These are phyloP conservation scores for Xylariaceae sp. DNA, from an alignment of 2,329 filamentous ascomycete genomes.

Conservation along the genomic window DNA sequence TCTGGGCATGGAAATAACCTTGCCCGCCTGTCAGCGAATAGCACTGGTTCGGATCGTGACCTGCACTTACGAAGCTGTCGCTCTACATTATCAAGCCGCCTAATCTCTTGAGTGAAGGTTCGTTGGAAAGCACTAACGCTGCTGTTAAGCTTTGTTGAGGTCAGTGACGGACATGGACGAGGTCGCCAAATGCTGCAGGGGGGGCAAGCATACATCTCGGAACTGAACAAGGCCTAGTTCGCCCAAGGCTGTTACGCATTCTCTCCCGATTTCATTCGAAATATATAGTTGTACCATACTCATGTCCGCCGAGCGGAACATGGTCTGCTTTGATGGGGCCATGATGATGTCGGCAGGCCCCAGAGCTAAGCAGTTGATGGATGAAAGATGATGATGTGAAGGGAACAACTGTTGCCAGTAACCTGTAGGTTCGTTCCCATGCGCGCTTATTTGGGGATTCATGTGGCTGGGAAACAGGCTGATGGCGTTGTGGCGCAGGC, in stretches of 20 bases:
- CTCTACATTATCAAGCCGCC: constrained; percentile 95
- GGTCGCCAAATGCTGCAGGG: constrained; percentile 17
- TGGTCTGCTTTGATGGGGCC: constrained; percentile 74
- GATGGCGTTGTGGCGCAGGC: not conserved
- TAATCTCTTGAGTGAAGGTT: constrained; percentile 96
- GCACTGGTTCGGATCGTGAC: constrained; percentile 2
- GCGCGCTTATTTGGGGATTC: constrained; percentile 3
- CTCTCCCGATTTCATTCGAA: constrained; percentile 95
- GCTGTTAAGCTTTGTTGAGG: constrained; percentile 69
- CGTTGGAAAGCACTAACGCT: constrained; percentile 92
- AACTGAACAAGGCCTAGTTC: constrained; percentile 97
- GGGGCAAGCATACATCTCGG: constrained; percentile 69
- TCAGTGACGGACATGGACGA: constrained; percentile 17
- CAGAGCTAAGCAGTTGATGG: constrained; percentile 20
- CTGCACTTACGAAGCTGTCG: constrained; percentile 79
- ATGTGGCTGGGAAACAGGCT: constrained; percentile 7
- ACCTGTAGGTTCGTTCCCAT: too few relatives aligned
- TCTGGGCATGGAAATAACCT: constrained; percentile 94
- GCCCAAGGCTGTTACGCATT: constrained; percentile 93
- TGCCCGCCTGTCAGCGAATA: constrained; percentile 30
- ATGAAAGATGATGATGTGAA: constrained; percentile 19
- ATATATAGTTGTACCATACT: constrained; percentile 99
- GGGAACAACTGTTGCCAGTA: constrained; percentile 24
- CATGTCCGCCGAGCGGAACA: constrained; percentile 99
- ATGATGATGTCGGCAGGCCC: constrained; percentile 41